Base-by-base conservation (phyloP, 352 stramenopile genomes). In the Globisporangium cystogenes region DNA sequence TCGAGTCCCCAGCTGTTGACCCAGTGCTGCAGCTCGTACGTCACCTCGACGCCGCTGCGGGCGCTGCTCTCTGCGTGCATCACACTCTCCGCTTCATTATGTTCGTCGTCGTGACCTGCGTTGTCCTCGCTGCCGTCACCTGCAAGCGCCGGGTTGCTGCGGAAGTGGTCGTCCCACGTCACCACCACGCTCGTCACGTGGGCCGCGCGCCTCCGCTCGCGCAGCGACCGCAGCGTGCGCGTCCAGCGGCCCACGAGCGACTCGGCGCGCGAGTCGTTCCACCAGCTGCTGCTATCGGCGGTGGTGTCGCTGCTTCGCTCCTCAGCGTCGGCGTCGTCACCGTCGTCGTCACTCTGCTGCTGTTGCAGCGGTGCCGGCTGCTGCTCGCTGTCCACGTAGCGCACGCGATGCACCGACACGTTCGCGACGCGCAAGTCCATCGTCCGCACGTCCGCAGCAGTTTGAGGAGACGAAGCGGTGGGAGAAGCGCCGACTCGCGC, bases 1-100 rank as follows among this genome's bases (percentile, higher is more conserved):
- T 87, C 74, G 7, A 90, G 63, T 1, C 72, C 70, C 76, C 76
- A 90, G 26, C 66, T 68, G 2, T 71, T 70, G 20, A 90, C 76
- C 79, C 79, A 90, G 31, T 84, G 55, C 60, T 90, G 79, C 55
- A 90, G 64, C 54, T 90, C 76, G 50, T 90, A 90, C 23, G 60
- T 12, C 41, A 76, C 29, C 16, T 57, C 27, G 1, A 46, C 31
- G 14, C 40, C 46, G 16, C n/a, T 57, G 31, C 23, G n/a, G 16
- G 40, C 46, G 21, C n/a, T 57, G 31, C 24, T 27, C 14, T 10
- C 39, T 10, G 7, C 10, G 2, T 20, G 26, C 45, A 54, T 24
- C 16, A 23, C 55, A 12, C 40, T 27, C 12, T 39, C 36, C 8
- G 21, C 29, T 8, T 36, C 33, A 16, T n/a, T 61, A 35, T 11